Percentiles rank a stretch among this genome's conserved stretches.
These are phyloP conservation scores for Trichoderma asperellum DNA, from an alignment of 2,329 filamentous ascomycete genomes.

Conservation along the genomic window DNA sequence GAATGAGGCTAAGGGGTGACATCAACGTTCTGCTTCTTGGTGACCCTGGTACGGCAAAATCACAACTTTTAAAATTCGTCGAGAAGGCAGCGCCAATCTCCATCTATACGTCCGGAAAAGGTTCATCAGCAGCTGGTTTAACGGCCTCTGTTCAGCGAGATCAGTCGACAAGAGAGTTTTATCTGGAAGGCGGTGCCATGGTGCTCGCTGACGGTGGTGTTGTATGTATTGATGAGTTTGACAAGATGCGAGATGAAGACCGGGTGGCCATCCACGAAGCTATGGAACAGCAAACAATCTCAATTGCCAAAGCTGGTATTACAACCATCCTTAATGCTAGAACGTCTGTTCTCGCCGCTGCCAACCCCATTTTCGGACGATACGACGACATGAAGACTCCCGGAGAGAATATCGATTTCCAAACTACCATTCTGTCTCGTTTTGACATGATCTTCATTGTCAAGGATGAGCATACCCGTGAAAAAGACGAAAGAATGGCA, in stretches of 20 bases:
- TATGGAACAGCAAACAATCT: conserved; percentile 99
- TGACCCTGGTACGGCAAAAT: conserved; percentile 98
- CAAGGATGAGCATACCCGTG: conserved; percentile 87
- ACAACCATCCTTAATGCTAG: conserved; percentile 96
- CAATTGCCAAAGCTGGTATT: conserved; percentile 97
- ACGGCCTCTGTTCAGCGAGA: conserved; percentile 97
- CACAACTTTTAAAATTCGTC: conserved; percentile 94
- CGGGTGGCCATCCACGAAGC: conserved; percentile 98
- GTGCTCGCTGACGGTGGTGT: conserved; percentile 95
- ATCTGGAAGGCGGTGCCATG: conserved; percentile 97
- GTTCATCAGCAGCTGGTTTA: conserved; percentile 94
- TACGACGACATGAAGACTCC: conserved; percentile 98
- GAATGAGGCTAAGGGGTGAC: conserved; percentile 96
- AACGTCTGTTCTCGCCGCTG: conserved; percentile 92
- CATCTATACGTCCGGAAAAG: conserved; percentile 98
- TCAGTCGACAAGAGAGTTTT: conserved; percentile 90
- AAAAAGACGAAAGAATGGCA: conserved; percentile 89
- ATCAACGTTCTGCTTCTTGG: conserved; percentile 97
- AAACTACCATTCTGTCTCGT: conserved; percentile 95
- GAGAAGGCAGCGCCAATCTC: conserved; percentile 95
- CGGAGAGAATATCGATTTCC: conserved; percentile 98
- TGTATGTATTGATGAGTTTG: conserved; percentile 98
- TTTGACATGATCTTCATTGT: conserved; percentile 99
- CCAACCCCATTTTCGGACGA: conserved; percentile 95
- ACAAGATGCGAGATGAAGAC: conserved; percentile 99